These are phyloP conservation scores for Leersia perrieri DNA, from an alignment of 176 grass and related monocot genomes.

Conservation along the genomic window DNA sequence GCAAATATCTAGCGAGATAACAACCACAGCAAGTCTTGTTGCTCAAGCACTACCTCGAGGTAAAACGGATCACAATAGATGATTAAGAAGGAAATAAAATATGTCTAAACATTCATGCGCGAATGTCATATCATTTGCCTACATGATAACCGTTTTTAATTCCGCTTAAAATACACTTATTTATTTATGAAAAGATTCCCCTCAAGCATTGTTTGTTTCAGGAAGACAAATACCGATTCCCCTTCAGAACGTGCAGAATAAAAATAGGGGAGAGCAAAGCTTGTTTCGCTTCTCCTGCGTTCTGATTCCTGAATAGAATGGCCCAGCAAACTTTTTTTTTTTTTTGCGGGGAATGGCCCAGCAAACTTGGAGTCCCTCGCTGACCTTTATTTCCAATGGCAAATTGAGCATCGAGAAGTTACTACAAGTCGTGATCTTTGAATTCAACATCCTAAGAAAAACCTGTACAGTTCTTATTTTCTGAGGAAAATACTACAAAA, in stretches of 20 bases:
- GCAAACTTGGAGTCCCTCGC: neutral
- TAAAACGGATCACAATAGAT: neutral
- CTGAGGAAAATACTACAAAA: too few species aligned
- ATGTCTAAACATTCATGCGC: too few species aligned
- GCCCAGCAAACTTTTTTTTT: neutral
- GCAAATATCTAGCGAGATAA: neutral
- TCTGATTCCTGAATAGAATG: neutral
- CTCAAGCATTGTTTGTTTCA: neutral
- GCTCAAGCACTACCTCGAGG: neutral
- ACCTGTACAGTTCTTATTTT: neutral
- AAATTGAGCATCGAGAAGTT: neutral
- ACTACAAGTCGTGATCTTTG: neutral
- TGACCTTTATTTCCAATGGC: neutral
- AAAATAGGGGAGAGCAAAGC: neutral
- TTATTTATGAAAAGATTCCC: neutral
- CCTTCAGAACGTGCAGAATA: neutral
- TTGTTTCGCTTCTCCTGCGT: slow-evolving; percentile 18
- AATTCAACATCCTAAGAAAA: neutral
- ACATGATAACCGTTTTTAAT: neutral
- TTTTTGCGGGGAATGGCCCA: too few species aligned
- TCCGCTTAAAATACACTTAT: neutral
- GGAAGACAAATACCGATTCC: slow-evolving; percentile 14
- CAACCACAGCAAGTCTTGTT: neutral
- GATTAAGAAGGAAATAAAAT: too few species aligned
- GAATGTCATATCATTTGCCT: neutral